Evolutionary conservation across 2,329 filamentous ascomycete genomes (phyloP), one percentile per base, ranked within the genome.

Genomic region (Fusarium solani-melongenae): DNA sequence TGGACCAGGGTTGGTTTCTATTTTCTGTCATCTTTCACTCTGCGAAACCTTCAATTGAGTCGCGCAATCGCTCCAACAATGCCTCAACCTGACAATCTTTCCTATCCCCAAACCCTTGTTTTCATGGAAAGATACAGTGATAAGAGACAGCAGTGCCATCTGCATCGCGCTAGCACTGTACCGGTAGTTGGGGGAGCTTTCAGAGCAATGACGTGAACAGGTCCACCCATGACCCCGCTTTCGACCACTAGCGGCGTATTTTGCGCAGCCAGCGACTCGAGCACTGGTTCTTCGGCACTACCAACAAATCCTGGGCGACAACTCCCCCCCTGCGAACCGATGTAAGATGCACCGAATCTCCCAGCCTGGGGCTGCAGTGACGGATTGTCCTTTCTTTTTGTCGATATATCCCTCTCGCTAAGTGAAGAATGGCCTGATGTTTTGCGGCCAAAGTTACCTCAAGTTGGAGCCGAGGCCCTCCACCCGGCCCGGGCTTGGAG

Each of bases 191-290:
- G 46, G 34, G 22, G 24, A 66, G 60, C 41, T 71, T 20, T 20
- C 38, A 36, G 24, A 49, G 56, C 41, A 64, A 73, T 73, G 71
- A 73, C 71, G 70, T 71, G 57, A 51, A 9, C 29, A 59, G 57
- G 51, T 14, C 61, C 70, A 72, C 70, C 17, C 41, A 29, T 53
- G 34, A 61, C 70, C 62, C 61, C 58, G 65, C 36, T 39, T 20
- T 36, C 22, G 12, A 38, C 34, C 49, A 36, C 59, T 41, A 44
- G 39, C 34, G 22, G 22, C 33, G 34, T 27, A 46, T 20, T 49
- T 17, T 36, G 7, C 14, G 36, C 41, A 27, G 31, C 49, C 59
- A 65, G 55, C 69, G 46, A 55, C 55, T 61, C 31, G 68, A 36
- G 33, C 34, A 61, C 64, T 60, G 49, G 55, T 61, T 55, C 24